Evolutionary conservation across 2,329 filamentous ascomycete genomes (phyloP).

Genomic region (Clonostachys rosea): DNA sequence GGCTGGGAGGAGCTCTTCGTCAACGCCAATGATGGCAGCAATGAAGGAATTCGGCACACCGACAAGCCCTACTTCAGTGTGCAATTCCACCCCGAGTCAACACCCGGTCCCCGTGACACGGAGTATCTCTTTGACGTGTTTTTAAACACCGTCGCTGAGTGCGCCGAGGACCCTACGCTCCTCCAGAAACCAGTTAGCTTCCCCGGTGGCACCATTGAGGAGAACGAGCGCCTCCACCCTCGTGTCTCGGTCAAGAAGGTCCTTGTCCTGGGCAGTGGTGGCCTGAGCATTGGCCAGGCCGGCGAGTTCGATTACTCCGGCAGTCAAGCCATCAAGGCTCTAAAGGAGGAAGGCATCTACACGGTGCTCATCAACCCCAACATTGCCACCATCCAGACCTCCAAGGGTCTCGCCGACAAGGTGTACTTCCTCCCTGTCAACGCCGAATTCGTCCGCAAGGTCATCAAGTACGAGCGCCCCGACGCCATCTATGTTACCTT

Average conservation of each 20-base stretch:
- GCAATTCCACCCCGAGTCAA: slow-evolving; percentile 98
- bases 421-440: slow-evolving; percentile 98
- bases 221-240: slow-evolving; percentile 73
- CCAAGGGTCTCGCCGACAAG: slow-evolving; percentile 95
- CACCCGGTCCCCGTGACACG: slow-evolving; percentile 89
- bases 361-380: slow-evolving; percentile 98
- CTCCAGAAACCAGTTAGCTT: slow-evolving; percentile 76
- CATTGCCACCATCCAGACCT: slow-evolving; percentile 98
- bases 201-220: slow-evolving; percentile 76
- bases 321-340: slow-evolving; percentile 94
- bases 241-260: slow-evolving; percentile 89
- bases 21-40: slow-evolving; percentile 96
- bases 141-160: slow-evolving; percentile 75
- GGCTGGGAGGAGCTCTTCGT: slow-evolving; percentile 95
- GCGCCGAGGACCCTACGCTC: slow-evolving; percentile 60
- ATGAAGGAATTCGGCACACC: slow-evolving; percentile 91
- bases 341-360: slow-evolving; percentile 98
- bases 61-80: slow-evolving; percentile 93
- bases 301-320: slow-evolving; percentile 99
- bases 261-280: slow-evolving; percentile 87
- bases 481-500: slow-evolving; percentile 98
- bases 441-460: slow-evolving; percentile 94
- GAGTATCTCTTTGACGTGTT: slow-evolving; percentile 98
- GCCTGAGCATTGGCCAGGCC: slow-evolving; percentile 94
- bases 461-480: slow-evolving; percentile 89